A percentile compares a stretch with the other conserved stretches of the same genome.
Conservation (phyloP, 345 rosid species). For the Hibiscus tridactylites region DNA sequence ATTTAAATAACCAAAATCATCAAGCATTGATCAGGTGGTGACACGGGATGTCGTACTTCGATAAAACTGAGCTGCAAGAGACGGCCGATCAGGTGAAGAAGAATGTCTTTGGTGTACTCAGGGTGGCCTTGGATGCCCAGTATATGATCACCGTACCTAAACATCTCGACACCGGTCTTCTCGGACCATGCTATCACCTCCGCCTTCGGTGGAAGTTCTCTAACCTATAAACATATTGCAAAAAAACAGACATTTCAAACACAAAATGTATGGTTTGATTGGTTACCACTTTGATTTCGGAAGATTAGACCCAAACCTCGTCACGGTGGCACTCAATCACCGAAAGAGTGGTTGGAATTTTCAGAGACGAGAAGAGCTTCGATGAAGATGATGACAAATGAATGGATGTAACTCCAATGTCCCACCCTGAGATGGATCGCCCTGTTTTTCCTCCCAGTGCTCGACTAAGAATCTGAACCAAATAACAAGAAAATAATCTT, state of each 20-base stretch:
- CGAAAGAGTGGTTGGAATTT: constrained; percentile 27
- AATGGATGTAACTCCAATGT: constrained; percentile 43
- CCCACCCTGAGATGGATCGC: constrained; percentile 47
- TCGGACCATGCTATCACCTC: constrained; percentile 48
- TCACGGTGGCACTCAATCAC: constrained; percentile 57
- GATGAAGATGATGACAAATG: constrained; percentile 30
- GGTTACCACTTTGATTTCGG: not conserved
- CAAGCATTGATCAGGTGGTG: not conserved
- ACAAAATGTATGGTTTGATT: not conserved
- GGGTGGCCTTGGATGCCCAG: constrained; percentile 85
- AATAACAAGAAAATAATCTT: not conserved
- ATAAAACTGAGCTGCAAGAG: constrained; percentile 32
- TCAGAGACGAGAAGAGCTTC: constrained; percentile 30
- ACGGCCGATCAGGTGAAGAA: constrained; percentile 39
- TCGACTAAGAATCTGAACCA: constrained; percentile 42
- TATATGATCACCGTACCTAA: constrained; percentile 46
- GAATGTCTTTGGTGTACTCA: constrained; percentile 54
- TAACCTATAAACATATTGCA: constrained; percentile 21
- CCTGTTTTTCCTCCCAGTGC: constrained; percentile 51
- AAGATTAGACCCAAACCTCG: constrained; percentile 33
- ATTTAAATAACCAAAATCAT: not conserved
- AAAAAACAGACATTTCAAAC: not conserved
- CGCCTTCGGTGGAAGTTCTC: constrained; percentile 39
- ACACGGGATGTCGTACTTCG: constrained; percentile 10
- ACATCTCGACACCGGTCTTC: constrained; percentile 51